Evolutionary conservation across 1,284 basidiomycete species (phyloP), one percentile per base, ranked within the genome.

Genomic region (Phenoliferia sp.): DNA sequence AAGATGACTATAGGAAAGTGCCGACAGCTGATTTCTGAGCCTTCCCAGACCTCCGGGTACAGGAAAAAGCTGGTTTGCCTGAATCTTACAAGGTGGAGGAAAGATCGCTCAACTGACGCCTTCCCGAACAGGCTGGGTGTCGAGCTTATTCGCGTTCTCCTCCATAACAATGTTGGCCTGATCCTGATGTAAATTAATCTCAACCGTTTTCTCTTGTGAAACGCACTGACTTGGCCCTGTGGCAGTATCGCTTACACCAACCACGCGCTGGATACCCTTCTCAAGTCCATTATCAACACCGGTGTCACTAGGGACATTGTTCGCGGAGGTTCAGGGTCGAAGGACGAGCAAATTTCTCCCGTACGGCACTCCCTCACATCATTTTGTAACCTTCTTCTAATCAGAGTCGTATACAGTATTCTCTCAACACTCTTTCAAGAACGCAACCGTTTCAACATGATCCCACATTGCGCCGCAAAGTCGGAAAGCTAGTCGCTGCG

Each of bases 191-290:
- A n/a, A n/a, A 55, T 29, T 31, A 17, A 19, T 59, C 9, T 19
- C 29, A 28, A 12, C 12, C 12, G 12, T 3, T 48, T 22, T 15
- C 52, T 10, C 22, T 35, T 15, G 2, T 33, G 32, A n/a, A 15
- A 33, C 22, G 3, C 7, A 4, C 5, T 1, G 39, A 44, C 44
- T 50, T 16, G 12, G 52, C n/a, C 33, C 1, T 39, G 28, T 31
- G 16, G 3, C 15, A 80, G 89, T 80, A 86, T 90, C 57, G 86
- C 87, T 0, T 88, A 85, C 77, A 90, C 88, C 0, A 90, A 90
- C 73, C 89, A 90, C 68, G 87, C 88, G 0, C 80, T 90, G 0
- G 88, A 90, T 68, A 86, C 89, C 67, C 83, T 89, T 77, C 79
- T 90, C 3, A 78, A 80, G 10, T 84, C 84, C 0, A 81, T 88